Evolutionary conservation across 2,329 filamentous ascomycete species (phyloP).

Genomic region (Botrytis elliptica): DNA sequence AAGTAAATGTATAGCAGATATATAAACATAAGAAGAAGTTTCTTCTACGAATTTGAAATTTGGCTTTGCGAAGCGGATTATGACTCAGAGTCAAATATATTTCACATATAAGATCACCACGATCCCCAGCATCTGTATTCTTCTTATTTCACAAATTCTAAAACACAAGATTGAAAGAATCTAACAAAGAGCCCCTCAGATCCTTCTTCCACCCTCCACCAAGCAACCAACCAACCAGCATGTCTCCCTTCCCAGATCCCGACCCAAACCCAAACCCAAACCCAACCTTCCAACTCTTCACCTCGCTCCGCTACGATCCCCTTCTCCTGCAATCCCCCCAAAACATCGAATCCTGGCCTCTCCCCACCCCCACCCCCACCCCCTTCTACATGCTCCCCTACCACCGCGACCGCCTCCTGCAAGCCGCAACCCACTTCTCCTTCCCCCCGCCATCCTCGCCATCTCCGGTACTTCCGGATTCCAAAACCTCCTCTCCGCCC

Average conservation of each 20-base stretch:
- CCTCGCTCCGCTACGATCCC: slow-evolving; percentile 70
- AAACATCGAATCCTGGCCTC: slow-evolving; percentile 41
- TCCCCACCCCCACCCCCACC: slow-evolving; percentile 48
- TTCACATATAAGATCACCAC: no score
- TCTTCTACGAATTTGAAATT: background rate
- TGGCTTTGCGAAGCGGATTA: background rate
- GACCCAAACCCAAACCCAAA: background rate
- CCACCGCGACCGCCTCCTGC: slow-evolving; percentile 76
- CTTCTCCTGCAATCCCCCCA: slow-evolving; percentile 44
- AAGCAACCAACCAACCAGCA: background rate
- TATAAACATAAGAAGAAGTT: background rate
- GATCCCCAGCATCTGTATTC: no score
- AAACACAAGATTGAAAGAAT: background rate
- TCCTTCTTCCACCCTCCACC: background rate
- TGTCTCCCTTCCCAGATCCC: background rate
- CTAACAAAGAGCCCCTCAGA: background rate
- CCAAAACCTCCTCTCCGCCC: slow-evolving; percentile 42
- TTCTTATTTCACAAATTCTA: background rate
- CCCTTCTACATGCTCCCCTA: slow-evolving; percentile 77
- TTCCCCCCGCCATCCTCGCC: slow-evolving; percentile 43
- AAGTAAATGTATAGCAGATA: background rate
- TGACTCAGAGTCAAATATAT: background rate
- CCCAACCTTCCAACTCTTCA: slow-evolving; percentile 59
- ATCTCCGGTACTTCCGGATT: slow-evolving; percentile 51
- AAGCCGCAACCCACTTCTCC: slow-evolving; percentile 55